Evolutionary conservation across 768 basidiomycete species (phyloP), one percentile per base, ranked within the genome.

Genomic region (Amanita inopinata): DNA sequence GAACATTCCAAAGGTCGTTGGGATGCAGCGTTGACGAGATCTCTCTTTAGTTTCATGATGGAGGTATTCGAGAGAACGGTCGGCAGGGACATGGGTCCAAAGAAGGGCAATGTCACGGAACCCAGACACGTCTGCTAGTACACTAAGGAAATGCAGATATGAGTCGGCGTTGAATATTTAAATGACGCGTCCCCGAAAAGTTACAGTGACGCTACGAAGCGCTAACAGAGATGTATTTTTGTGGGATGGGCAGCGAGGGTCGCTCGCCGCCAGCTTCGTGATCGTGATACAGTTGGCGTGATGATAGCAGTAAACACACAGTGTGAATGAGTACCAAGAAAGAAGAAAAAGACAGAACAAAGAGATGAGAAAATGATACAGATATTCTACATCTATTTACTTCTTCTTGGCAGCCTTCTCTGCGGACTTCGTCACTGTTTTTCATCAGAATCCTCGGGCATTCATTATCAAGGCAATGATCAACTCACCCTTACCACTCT

Each of bases 321-420:
- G 61, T 63, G 54, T 61, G 48, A 59, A 56, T 64, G 53, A 57
- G 56, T 56, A 64, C 56, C 67, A 56, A 62, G 61, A 65, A 61
- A 61, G 61, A 60, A 64, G 64, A 67, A 61, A 60, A 66, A 62
- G 63, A 34, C 11, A 20, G 20, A 56, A 60, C 65, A 65, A 65
- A 58, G 62, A 58, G 66, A 69, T 64, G 69, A 71, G 67, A 70
- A 66, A 67, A 68, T 61, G 57, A 68, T 74, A 78, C 75, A 74
- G 64, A 62, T 62, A 61, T 76, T 80, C 74, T 78, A 80, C 78
- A 75, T 80, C 78, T 78, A 38, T 74, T 82, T 86, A 88, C 74
- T 88, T 88, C 84, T 88, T 88, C 86, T 89, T 89, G 71, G 78
- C 61, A 54, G 90, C 91, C 74, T 93, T 93, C 82, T 92, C 90